These are phyloP conservation scores for Ceratocystis cacaofunesta DNA, from an alignment of 2,329 filamentous ascomycete genomes.

Conservation along the genomic window DNA sequence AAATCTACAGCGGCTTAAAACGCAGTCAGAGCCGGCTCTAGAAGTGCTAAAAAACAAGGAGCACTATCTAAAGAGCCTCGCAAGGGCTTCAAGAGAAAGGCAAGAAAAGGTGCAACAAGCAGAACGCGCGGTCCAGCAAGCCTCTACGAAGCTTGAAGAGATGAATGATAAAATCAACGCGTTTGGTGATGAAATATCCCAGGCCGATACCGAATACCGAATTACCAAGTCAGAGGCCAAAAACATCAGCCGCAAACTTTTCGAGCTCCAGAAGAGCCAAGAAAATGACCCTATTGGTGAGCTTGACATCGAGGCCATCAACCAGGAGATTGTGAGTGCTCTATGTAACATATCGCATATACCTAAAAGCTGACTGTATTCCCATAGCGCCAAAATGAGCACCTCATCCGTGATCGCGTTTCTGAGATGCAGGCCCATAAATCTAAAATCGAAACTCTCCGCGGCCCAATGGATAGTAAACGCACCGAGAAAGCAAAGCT, in stretches of 20 bases:
- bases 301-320: constrained; percentile 57
- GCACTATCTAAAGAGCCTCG: not conserved
- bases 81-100: not conserved
- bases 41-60: constrained; percentile 16
- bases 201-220: constrained; percentile 23
- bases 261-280: constrained; percentile 33
- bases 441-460: not conserved
- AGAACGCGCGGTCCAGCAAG: constrained; percentile 1
- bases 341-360: not conserved
- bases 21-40: constrained; percentile 11
- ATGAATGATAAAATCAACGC: constrained; percentile 13
- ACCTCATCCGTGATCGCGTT: constrained; percentile 36
- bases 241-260: constrained; percentile 22
- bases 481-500: constrained; percentile 22
- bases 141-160: not conserved
- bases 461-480: not conserved
- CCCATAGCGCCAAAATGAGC: constrained; percentile 26
- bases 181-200: constrained; percentile 15
- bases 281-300: constrained; percentile 46
- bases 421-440: not conserved
- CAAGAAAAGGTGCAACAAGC: not conserved
- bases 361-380: constrained; percentile 27
- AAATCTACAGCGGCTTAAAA: constrained; percentile 17
- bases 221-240: constrained; percentile 14
- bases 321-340: constrained; percentile 51